Conservation (phyloP, 768 basidiomycete genomes). For the Calocybe indica region DNA sequence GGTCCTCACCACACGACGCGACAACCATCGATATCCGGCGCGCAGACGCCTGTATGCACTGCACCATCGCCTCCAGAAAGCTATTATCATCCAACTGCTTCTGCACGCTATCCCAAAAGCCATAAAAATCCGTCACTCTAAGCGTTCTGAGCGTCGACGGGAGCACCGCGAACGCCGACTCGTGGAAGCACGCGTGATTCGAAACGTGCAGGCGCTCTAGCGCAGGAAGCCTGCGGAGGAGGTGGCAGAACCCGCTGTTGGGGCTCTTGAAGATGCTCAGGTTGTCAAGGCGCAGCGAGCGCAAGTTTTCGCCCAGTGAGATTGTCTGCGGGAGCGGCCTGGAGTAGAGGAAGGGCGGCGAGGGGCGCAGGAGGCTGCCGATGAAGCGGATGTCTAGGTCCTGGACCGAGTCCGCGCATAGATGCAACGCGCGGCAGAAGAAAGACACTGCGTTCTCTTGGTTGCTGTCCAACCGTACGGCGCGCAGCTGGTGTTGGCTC, state of each 20-base stretch:
- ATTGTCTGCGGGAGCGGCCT: conserved; percentile 1
- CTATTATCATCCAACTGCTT: conserved; percentile 7
- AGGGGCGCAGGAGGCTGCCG: conserved; percentile 18
- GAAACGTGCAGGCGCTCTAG: conserved; percentile 20
- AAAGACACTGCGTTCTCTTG: conserved; percentile 18
- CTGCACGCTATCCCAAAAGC: conserved; percentile 9
- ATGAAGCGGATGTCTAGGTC: conserved; percentile 22
- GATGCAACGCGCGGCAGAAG: conserved; percentile 14
- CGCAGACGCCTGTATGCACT: conserved; percentile 7
- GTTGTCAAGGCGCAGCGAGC: conserved; percentile 20
- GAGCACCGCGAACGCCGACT: conserved; percentile 15
- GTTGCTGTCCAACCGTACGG: conserved; percentile 20
- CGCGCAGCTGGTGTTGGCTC: conserved; percentile 14
- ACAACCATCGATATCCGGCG: not conserved
- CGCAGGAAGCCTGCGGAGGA: conserved; percentile 14
- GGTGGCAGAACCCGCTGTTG: conserved; percentile 15
- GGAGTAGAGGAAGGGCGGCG: conserved; percentile 12
- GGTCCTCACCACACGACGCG: not conserved
- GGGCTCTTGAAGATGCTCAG: conserved; percentile 19
- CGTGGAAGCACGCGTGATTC: conserved; percentile 18
- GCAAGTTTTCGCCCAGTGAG: conserved; percentile 9
- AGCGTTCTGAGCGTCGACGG: conserved; percentile 14
- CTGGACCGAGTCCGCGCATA: conserved; percentile 15
- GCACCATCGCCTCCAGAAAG: conserved; percentile 12
- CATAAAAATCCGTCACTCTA: conserved; percentile 17